Conservation (phyloP, 2,329 filamentous ascomycete genomes). For the Shiraia sp. region DNA sequence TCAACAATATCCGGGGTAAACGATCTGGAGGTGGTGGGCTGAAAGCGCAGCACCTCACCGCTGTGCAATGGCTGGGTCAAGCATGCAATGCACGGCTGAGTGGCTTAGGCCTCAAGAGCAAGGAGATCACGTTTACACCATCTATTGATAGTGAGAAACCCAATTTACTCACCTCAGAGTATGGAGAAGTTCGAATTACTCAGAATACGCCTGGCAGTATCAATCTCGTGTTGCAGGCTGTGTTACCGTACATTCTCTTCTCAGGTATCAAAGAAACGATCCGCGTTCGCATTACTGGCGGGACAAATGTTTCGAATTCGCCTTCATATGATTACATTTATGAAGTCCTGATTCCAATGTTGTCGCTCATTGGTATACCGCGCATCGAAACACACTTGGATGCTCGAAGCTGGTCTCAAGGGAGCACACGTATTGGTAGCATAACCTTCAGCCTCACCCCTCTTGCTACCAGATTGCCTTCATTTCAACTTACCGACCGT, state of each 20-base stretch:
- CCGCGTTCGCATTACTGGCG: slow-evolving; percentile 56
- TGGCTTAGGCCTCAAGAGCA: slow-evolving; percentile 50
- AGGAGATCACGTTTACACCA: slow-evolving; percentile 45
- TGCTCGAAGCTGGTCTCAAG: slow-evolving; percentile 59
- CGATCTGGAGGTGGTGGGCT: slow-evolving; percentile 57
- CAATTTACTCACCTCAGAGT: not conserved
- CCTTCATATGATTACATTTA: slow-evolving; percentile 61
- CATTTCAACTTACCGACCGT: slow-evolving; percentile 42
- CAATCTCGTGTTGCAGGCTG: slow-evolving; percentile 61
- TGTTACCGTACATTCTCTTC: slow-evolving; percentile 62
- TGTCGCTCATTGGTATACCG: slow-evolving; percentile 56
- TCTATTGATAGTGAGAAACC: not conserved
- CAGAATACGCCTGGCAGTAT: slow-evolving; percentile 55
- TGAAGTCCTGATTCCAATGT: slow-evolving; percentile 60
- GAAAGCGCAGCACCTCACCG: slow-evolving; percentile 61
- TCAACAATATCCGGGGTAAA: slow-evolving; percentile 60
- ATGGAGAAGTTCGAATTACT: slow-evolving; percentile 39
- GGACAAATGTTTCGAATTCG: slow-evolving; percentile 61
- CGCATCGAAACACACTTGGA: slow-evolving; percentile 48
- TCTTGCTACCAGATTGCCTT: slow-evolving; percentile 36
- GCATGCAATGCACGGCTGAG: slow-evolving; percentile 51
- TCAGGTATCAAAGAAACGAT: slow-evolving; percentile 18
- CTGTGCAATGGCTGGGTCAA: slow-evolving; percentile 56
- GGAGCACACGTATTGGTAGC: slow-evolving; percentile 51
- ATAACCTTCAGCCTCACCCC: slow-evolving; percentile 56